A percentile compares a stretch with the other conserved stretches of the same genome.
Conservation (phyloP, 345 rosid species). For the Hypericum perforatum region DNA sequence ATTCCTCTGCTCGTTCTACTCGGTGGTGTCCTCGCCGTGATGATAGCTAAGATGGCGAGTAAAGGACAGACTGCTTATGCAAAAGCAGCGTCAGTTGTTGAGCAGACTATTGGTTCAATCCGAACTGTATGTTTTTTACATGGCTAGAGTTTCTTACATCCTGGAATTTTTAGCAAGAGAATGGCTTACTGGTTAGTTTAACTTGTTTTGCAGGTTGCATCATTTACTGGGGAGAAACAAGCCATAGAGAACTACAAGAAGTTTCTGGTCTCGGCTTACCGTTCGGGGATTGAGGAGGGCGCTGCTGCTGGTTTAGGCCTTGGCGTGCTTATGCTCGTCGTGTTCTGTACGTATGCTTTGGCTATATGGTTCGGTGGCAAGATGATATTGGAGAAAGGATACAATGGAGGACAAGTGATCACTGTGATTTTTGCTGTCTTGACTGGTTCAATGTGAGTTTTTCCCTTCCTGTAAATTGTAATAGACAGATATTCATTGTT, state of each 20-base stretch:
- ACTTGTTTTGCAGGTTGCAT: conserved; percentile 4
- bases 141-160: not conserved
- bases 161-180: not conserved
- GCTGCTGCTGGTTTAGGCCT: not conserved
- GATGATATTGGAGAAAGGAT: conserved; percentile 9
- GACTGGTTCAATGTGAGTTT: conserved; percentile 7
- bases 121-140: not conserved
- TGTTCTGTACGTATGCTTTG: not conserved
- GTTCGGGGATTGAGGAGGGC: not conserved
- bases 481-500: no score
- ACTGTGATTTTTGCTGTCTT: conserved; percentile 6
- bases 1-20: not conserved
- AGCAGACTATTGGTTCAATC: conserved; percentile 9
- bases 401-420: conserved; percentile 6
- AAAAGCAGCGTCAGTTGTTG: conserved; percentile 3
- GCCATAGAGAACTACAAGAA: conserved; percentile 7
- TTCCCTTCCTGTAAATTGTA: no score
- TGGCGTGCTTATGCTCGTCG: not conserved
- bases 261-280: conserved; percentile 1
- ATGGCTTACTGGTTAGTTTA: not conserved
- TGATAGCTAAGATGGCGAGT: not conserved
- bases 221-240: conserved; percentile 7
- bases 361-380: conserved; percentile 10
- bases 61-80: conserved; percentile 4
- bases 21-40: not conserved